Evolutionary conservation across 2,329 filamentous ascomycete genomes (phyloP).

Genomic region (Colletotrichum sidae): DNA sequence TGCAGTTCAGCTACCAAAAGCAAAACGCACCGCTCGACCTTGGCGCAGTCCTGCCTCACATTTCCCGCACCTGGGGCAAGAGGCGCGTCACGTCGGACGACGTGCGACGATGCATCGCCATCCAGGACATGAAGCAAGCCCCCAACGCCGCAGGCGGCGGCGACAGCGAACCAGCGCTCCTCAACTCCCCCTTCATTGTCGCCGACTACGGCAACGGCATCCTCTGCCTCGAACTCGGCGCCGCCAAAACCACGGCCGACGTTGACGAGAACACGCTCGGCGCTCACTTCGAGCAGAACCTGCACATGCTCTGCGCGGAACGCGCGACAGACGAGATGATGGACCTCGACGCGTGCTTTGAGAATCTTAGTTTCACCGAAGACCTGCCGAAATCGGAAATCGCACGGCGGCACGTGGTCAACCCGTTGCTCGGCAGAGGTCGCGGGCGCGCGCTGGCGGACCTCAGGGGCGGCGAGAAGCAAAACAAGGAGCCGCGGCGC

Average conservation of each 20-base stretch:
- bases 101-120: slow-evolving; percentile 73
- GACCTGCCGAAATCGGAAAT: slow-evolving; percentile 67
- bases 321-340: slow-evolving; percentile 45
- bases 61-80: slow-evolving; percentile 79
- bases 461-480: slow-evolving; percentile 71
- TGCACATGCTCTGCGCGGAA: slow-evolving; percentile 58
- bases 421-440: slow-evolving; percentile 72
- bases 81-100: slow-evolving; percentile 74
- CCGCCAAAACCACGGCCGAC: slow-evolving; percentile 48
- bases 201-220: slow-evolving; percentile 65
- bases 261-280: slow-evolving; percentile 66
- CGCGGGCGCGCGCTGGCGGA: slow-evolving; percentile 74
- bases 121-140: slow-evolving; percentile 60
- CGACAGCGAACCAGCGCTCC: slow-evolving; percentile 24
- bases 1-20: slow-evolving; percentile 79
- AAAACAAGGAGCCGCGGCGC: slow-evolving; percentile 51
- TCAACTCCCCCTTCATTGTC: slow-evolving; percentile 55
- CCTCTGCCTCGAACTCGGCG: slow-evolving; percentile 69
- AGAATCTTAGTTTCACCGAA: slow-evolving; percentile 43
- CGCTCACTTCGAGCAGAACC: slow-evolving; percentile 63
- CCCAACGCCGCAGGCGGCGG: slow-evolving; percentile 40
- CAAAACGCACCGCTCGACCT: slow-evolving; percentile 72
- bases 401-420: slow-evolving; percentile 61
- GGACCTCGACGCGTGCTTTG: slow-evolving; percentile 61
- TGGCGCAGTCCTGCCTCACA: slow-evolving; percentile 67